phyloP scores from a whole-genome alignment of 345 rosid species.

The Salix brachista region DNA sequence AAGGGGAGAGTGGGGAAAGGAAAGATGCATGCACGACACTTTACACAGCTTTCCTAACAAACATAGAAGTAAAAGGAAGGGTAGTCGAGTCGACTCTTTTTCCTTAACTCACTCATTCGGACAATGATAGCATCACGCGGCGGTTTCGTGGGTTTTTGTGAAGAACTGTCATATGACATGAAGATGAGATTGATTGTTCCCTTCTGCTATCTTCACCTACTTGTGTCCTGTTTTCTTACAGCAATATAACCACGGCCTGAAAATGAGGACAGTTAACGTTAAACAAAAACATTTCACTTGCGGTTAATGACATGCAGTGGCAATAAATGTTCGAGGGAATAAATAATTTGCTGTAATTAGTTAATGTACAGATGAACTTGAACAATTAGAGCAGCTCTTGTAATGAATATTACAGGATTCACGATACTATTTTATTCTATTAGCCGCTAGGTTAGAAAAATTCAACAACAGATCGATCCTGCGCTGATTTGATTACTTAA shows the following conservation, averaged over 20 bases:
- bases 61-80: neutral
- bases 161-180: neutral
- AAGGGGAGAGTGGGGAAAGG: neutral
- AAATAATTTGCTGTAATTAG: neutral
- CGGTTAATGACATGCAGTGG: neutral
- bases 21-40: neutral
- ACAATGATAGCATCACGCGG: neutral
- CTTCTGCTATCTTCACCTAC: neutral
- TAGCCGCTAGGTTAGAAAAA: no score
- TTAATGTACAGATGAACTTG: neutral
- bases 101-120: neutral
- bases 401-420: no score
- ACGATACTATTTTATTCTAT: no score
- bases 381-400: neutral
- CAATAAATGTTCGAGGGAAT: neutral
- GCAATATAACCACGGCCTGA: no score
- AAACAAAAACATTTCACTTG: no score
- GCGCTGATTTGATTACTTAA: no score
- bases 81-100: neutral
- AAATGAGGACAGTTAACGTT: no score
- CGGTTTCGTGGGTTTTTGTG: neutral
- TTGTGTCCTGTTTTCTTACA: neutral
- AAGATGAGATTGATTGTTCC: neutral
- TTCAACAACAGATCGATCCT: no score
- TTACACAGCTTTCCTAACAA: neutral